A percentile compares a stretch with the other conserved stretches of the same genome.
Evolutionary conservation across 176 grass and related monocot species (phyloP).

Genomic region (Phoenix dactylifera): DNA sequence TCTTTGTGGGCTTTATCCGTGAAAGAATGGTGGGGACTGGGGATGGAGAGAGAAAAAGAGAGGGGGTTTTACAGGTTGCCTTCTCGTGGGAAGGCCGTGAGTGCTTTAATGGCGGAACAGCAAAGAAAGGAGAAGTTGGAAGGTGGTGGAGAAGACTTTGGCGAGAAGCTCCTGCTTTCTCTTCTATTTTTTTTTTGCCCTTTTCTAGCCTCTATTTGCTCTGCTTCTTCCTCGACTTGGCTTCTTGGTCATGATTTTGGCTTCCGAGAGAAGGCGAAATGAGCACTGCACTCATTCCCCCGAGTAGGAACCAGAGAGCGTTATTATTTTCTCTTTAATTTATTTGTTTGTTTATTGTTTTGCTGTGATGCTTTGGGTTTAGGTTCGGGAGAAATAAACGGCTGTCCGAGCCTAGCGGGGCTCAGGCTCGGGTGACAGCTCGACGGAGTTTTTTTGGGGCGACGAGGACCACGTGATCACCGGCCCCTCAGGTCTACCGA

Average conservation of each 20-base stretch:
- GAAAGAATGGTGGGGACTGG: conserved; percentile 5
- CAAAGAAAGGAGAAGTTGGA: not conserved
- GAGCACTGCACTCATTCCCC: not conserved
- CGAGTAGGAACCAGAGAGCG: no score
- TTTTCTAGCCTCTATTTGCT: not conserved
- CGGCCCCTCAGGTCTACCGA: no score
- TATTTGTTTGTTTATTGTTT: no score
- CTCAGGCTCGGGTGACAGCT: no score
- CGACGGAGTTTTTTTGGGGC: no score
- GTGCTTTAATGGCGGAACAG: conserved; percentile 25
- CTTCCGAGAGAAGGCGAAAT: conserved; percentile 40
- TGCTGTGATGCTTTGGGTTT: no score
- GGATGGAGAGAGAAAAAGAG: not conserved
- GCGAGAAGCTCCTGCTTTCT: conserved; percentile 20
- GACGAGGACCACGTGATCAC: no score
- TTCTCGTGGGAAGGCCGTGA: conserved; percentile 30
- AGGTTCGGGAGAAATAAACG: no score
- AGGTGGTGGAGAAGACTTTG: conserved; percentile 22
- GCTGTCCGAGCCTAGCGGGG: no score
- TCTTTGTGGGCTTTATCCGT: no score
- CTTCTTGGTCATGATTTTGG: conserved; percentile 17
- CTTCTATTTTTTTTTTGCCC: conserved; percentile 1
- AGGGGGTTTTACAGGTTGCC: not conserved
- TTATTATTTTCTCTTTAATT: no score
- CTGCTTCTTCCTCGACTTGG: no score